Conservation (phyloP, 441 rosid species). For the Aquilaria agallochum region DNA sequence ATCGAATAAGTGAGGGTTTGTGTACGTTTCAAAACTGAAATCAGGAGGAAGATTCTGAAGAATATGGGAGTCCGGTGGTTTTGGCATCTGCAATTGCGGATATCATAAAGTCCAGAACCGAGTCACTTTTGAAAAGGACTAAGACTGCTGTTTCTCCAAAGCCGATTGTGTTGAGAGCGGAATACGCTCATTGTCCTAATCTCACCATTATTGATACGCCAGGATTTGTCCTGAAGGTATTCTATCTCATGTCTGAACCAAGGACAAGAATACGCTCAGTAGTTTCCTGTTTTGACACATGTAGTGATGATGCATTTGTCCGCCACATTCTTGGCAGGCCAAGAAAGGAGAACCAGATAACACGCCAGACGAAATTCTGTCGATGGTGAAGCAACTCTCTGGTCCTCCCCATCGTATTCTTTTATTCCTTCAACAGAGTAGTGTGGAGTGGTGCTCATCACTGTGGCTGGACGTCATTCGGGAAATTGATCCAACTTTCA, state of each 20-base stretch:
- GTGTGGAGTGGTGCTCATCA: conserved; percentile 98
- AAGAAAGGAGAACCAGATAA: conserved; percentile 96
- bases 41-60: conserved; percentile 90
- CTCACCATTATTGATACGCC: conserved; percentile 95
- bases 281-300: too few species aligned
- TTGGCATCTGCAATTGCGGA: conserved; percentile 69
- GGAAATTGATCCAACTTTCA: conserved; percentile 83
- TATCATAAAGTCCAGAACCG: conserved; percentile 72
- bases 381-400: conserved; percentile 91
- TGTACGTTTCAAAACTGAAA: neutral
- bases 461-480: conserved; percentile 90
- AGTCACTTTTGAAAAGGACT: conserved; percentile 54
- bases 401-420: conserved; percentile 94
- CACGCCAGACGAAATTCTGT: conserved; percentile 86
- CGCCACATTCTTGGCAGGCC: conserved; percentile 41
- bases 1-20: neutral
- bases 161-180: conserved; percentile 97
- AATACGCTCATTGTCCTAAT: conserved; percentile 92
- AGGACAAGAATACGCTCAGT: too few species aligned
- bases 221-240: conserved; percentile 92
- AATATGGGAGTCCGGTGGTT: conserved; percentile 71
- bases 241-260: neutral
- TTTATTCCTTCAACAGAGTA: conserved; percentile 91
- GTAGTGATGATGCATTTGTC: neutral
- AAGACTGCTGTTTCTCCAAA: conserved; percentile 79